A percentile compares a stretch with the other conserved stretches of the same genome.
These are phyloP conservation scores for Blepharisma japonicum DNA, from an alignment of 73 alveolate species.

Conservation along the genomic window DNA sequence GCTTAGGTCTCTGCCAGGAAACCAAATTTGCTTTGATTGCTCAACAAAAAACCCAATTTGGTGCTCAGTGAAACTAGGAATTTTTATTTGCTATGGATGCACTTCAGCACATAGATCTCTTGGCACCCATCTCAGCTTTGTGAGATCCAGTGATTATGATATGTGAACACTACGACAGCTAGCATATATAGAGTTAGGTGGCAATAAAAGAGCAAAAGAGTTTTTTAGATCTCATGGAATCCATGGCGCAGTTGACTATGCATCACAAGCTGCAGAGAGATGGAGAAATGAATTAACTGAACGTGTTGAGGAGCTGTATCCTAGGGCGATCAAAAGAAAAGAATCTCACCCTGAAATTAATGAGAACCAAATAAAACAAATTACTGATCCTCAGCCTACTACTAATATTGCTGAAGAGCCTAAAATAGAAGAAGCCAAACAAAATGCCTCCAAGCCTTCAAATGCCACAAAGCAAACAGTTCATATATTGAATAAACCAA, in stretches of 20 bases:
- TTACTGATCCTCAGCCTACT: background rate
- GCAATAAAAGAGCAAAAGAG: conserved; percentile 9
- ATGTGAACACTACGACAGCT: conserved; percentile 30
- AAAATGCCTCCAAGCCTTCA: too few relatives aligned
- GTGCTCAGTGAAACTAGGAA: conserved; percentile 25
- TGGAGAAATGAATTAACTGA: conserved; percentile 25
- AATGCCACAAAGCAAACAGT: too few relatives aligned
- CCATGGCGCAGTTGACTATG: conserved; percentile 7
- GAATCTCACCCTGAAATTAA: background rate
- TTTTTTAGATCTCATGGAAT: conserved; percentile 18
- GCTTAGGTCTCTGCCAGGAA: background rate
- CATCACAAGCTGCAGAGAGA: conserved; percentile 21
- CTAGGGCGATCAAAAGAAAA: background rate
- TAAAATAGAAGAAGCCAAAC: background rate
- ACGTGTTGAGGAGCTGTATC: background rate
- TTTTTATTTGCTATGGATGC: conserved; percentile 20
- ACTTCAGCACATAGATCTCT: conserved; percentile 12
- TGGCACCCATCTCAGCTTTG: conserved; percentile 29
- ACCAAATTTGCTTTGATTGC: conserved; percentile 25
- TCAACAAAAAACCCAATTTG: conserved; percentile 1
- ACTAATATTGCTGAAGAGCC: background rate
- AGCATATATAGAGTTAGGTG: background rate
- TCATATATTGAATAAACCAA: too few relatives aligned
- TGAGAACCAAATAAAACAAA: background rate
- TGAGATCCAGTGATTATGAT: conserved; percentile 6